phyloP scores from a whole-genome alignment of 441 rosid genomes.

The Erodium moschatum region DNA sequence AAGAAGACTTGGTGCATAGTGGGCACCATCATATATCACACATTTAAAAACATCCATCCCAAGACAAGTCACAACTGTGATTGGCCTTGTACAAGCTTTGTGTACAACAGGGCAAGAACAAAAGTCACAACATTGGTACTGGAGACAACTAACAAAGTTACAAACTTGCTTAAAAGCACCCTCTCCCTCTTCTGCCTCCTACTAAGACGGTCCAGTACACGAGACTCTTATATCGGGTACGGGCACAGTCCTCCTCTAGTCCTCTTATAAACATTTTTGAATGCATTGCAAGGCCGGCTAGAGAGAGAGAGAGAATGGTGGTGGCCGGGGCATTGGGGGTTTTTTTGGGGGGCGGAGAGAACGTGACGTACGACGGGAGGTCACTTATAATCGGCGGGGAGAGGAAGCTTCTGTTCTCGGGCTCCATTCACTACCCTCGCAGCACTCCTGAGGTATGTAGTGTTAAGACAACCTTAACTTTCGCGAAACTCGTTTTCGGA shows the following conservation, averaged over 20 bases:
- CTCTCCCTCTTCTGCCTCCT: no score
- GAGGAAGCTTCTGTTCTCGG: constrained; percentile 65
- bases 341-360: not conserved
- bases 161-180: not conserved
- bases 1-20: not conserved
- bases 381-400: constrained; percentile 65
- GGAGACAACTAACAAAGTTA: not conserved
- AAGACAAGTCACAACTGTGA: not conserved
- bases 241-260: no score
- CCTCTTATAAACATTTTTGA: no score
- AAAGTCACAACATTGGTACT: not conserved
- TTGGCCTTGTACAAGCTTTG: not conserved
- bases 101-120: not conserved
- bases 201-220: not conserved
- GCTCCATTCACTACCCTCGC: constrained; percentile 80
- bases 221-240: not conserved
- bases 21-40: not conserved
- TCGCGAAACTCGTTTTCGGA: not conserved
- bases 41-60: not conserved
- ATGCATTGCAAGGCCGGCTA: no score
- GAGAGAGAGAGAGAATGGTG: no score
- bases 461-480: not conserved
- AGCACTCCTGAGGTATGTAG: constrained; percentile 82
- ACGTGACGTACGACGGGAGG: constrained; percentile 65
- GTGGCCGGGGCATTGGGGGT: no score